phyloP scores from a whole-genome alignment of 192 early-diverging fungal genomes.

The Coemansia sp. region DNA sequence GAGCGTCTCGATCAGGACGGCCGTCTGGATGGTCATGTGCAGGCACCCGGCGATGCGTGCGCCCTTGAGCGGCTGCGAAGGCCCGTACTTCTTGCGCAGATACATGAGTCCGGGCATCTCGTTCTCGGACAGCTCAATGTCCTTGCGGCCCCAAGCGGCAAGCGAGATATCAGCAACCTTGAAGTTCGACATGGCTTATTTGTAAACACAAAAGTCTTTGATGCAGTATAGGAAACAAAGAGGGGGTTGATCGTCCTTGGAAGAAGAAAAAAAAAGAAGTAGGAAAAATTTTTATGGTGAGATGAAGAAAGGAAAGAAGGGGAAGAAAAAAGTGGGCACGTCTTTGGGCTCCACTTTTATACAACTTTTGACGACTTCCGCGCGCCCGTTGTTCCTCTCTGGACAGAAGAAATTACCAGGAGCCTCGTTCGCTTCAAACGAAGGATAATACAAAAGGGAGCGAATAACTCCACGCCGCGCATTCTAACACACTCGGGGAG shows the following conservation, averaged over 20 bases:
- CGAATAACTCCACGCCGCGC: background rate
- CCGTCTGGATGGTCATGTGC: constrained; percentile 99
- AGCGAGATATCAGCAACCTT: constrained; percentile 88
- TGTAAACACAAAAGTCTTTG: constrained; percentile 5
- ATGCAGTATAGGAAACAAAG: constrained; percentile 2
- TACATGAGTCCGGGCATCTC: constrained; percentile 99
- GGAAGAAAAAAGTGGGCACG: constrained; percentile 11
- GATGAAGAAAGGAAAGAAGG: background rate
- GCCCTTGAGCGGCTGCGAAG: constrained; percentile 85
- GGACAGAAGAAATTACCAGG: too few relatives aligned
- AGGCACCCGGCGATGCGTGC: constrained; percentile 97
- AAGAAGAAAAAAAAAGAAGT: constrained; percentile 10
- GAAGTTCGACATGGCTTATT: constrained; percentile 37
- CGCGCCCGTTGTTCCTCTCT: background rate
- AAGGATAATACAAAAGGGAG: background rate
- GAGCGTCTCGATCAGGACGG: constrained; percentile 97
- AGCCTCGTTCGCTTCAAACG: too few relatives aligned
- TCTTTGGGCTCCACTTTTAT: background rate
- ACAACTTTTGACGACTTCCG: too few relatives aligned
- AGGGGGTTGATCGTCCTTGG: background rate
- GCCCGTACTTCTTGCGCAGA: constrained; percentile 90
- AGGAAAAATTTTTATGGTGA: constrained; percentile 8
- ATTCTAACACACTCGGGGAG: background rate
- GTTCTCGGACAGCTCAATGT: constrained; percentile 91
- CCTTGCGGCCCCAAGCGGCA: constrained; percentile 97